These are phyloP conservation scores for Penicillium angulare DNA, from an alignment of 495 filamentous ascomycete species.

Conservation along the genomic window DNA sequence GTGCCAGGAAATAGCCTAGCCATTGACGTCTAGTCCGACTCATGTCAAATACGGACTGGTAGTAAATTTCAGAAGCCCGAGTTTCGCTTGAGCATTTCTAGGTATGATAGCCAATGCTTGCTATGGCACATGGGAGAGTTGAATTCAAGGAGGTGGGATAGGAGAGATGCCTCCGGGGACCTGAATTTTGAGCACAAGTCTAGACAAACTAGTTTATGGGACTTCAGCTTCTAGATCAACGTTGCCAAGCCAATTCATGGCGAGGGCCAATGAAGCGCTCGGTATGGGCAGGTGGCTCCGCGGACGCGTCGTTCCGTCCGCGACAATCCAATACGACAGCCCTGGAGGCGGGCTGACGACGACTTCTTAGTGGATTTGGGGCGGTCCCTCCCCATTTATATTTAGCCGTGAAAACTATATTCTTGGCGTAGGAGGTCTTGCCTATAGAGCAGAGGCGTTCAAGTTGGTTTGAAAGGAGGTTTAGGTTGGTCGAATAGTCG, in stretches of 20 bases:
- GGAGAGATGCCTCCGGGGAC: neutral
- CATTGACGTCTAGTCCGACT: constrained; percentile 17
- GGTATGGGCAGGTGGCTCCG: constrained; percentile 2
- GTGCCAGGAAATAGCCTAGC: constrained; percentile 9
- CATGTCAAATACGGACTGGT: constrained; percentile 6
- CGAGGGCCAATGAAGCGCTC: no score
- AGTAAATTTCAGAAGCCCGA: neutral
- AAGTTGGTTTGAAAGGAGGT: no score
- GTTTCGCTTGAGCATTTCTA: constrained; percentile 9
- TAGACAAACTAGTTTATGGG: neutral
- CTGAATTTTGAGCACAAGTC: neutral
- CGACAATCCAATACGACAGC: neutral
- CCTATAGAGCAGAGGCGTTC: no score
- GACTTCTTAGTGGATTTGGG: neutral
- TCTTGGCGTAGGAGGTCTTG: no score
- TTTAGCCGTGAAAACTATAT: no score
- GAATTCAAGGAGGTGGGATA: neutral
- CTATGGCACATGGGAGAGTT: neutral
- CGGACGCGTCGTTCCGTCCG: constrained; percentile 3
- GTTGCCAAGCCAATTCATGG: no score
- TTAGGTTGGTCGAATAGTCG: no score
- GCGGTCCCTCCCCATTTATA: neutral
- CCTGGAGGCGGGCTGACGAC: constrained; percentile 4
- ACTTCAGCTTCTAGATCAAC: neutral
- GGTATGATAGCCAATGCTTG: neutral